Evolutionary conservation across 306 rosid genomes (phyloP), one percentile per base, ranked within the genome.

Genomic region (Rosa multiflora): DNA sequence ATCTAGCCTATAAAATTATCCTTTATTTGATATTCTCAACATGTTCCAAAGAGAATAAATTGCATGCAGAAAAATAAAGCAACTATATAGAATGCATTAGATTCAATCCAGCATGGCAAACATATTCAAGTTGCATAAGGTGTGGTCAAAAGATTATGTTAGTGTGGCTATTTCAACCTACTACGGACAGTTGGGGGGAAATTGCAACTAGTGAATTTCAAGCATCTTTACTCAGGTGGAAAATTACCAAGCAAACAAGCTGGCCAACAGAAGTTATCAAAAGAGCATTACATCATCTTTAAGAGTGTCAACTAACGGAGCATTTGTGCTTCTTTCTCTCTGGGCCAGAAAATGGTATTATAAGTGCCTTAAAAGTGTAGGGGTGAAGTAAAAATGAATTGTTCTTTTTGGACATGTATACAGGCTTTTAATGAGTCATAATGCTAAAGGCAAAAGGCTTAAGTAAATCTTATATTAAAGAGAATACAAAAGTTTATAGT

Each of bases 401-500:
- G 21, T 53, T 44, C 29, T 55, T 14, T 5, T 11, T n/a, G 49
- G 1, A 74, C 66, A 39, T 9, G 39, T 55, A 39, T 3, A 55
- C 49, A 74, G 8, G 53, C 23, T 40, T 13, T 48, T 20, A 13
- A 55, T 17, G 67, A 21, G 67, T 46, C 67, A 55, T 3, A 55
- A 39, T n/a, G 59, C 62, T 56, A 18, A 58, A 55, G 37, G 52
- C 49, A 39, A 8, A n/a, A 40, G 52, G 62, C 52, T 40, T 5
- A 46, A 39, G 67, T 14, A 40, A 4, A 53, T n/a, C 51, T n/a
- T n/a, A 55, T 72, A 52, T 48, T 20, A 74, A 73, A 74, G 52
- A 26, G 8, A 44, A 70, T 29, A 23, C 15, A 43, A 43, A 58
- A 8, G 9, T 7, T 66, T 20, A 23, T 9, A 21, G 14, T 21